Percentiles rank a stretch among this genome's conserved stretches.
phyloP scores from a whole-genome alignment of 1,139 yeast genomes.

The Komagataea norvegica region DNA sequence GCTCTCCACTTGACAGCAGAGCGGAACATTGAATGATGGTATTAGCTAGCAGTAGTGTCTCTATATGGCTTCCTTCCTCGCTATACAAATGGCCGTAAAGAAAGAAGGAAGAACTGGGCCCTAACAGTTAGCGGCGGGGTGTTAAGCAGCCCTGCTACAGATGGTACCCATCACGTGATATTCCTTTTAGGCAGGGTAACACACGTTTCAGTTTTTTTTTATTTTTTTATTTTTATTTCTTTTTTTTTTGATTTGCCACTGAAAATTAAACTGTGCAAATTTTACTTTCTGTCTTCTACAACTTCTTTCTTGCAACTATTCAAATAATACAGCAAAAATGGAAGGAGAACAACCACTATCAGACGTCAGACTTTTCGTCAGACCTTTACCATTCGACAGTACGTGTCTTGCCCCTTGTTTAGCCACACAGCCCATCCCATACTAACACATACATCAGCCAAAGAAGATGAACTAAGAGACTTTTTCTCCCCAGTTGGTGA shows the following conservation, averaged over 20 bases:
- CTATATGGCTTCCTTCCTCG: no score
- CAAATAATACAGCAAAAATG: conserved; percentile 3
- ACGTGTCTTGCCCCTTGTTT: conserved; percentile 9
- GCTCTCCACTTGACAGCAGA: conserved; percentile 5
- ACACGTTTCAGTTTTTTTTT: neutral
- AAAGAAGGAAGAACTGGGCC: no score
- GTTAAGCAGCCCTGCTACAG: no score
- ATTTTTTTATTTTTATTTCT: neutral
- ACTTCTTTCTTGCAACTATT: neutral
- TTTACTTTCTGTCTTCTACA: neutral
- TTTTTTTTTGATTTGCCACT: conserved; percentile 6
- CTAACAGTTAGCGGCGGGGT: no score
- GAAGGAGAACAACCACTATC: conserved; percentile 32
- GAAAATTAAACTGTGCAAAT: neutral
- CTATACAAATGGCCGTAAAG: no score
- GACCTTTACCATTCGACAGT: conserved; percentile 46
- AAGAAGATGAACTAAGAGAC: conserved; percentile 58
- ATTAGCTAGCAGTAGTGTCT: no score
- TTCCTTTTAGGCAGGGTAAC: conserved; percentile 1
- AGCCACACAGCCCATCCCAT: no score
- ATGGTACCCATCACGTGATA: no score
- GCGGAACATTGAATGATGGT: conserved; percentile 9
- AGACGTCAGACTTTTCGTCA: conserved; percentile 46
- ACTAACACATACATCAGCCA: conserved; percentile 10
- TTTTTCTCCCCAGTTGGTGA: conserved; percentile 62